phyloP scores from a whole-genome alignment of 768 basidiomycete species.

The Coprinopsis sp. region DNA sequence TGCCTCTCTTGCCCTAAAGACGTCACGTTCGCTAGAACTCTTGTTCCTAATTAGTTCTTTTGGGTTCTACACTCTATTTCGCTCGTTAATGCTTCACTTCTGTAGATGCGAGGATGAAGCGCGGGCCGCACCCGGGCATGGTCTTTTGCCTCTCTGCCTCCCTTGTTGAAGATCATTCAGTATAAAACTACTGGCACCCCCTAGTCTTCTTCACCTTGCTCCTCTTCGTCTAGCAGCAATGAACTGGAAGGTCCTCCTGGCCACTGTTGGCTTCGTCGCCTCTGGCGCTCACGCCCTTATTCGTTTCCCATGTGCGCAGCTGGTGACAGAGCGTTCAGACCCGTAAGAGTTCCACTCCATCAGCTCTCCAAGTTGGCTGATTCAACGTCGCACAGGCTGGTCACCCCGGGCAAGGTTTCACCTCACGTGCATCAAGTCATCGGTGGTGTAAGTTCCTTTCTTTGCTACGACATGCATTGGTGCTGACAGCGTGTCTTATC shows the following conservation, averaged over 20 bases:
- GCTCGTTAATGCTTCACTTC: too few relatives aligned
- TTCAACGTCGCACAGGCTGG: slow-evolving; percentile 1
- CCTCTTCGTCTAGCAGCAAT: slow-evolving; percentile 25
- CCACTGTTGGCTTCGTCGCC: not conserved
- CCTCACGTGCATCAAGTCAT: slow-evolving; percentile 14
- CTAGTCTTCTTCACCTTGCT: slow-evolving; percentile 30
- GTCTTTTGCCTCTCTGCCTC: too few relatives aligned
- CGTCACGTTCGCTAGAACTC: too few relatives aligned
- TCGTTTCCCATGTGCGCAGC: slow-evolving; percentile 9
- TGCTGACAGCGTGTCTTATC: too few relatives aligned
- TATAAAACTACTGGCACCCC: too few relatives aligned
- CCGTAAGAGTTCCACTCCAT: slow-evolving; percentile 3
- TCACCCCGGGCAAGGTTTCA: slow-evolving; percentile 13
- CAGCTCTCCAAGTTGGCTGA: not conserved
- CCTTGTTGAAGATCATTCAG: too few relatives aligned
- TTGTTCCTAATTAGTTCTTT: too few relatives aligned
- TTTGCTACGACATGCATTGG: not conserved
- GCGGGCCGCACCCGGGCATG: too few relatives aligned
- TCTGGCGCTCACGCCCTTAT: not conserved
- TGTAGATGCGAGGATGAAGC: too few relatives aligned
- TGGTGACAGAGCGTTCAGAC: slow-evolving; percentile 9
- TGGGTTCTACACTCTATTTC: too few relatives aligned
- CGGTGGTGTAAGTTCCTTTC: slow-evolving; percentile 9
- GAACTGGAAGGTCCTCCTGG: slow-evolving; percentile 5
- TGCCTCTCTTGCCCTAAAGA: too few relatives aligned